These are phyloP conservation scores for Fonsecaea pedrosoi DNA, from an alignment of 2,329 filamentous ascomycete genomes.

Conservation along the genomic window DNA sequence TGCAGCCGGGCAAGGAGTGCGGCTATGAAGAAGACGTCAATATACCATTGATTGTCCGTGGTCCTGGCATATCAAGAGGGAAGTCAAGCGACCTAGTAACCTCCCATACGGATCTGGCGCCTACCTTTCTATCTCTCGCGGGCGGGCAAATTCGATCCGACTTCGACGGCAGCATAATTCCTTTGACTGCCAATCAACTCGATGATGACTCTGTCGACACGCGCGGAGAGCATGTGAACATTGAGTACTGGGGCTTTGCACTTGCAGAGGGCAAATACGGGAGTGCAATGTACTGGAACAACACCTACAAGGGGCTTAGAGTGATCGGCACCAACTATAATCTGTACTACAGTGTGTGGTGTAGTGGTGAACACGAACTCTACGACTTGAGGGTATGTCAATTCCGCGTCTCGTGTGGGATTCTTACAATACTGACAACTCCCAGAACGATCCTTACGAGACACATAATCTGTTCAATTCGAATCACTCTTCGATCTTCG, in stretches of 20 bases:
- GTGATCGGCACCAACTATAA: constrained; percentile 47
- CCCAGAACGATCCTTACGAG: constrained; percentile 48
- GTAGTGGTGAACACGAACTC: constrained; percentile 50
- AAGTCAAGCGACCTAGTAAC: constrained; percentile 57
- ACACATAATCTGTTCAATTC: constrained; percentile 43
- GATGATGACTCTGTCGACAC: constrained; percentile 31
- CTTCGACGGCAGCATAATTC: constrained; percentile 65
- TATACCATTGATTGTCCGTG: constrained; percentile 65
- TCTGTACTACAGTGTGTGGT: constrained; percentile 52
- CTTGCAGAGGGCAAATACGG: constrained; percentile 45
- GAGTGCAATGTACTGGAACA: constrained; percentile 31
- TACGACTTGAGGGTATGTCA: constrained; percentile 47
- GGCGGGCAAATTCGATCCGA: constrained; percentile 49
- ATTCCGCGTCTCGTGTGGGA: not conserved
- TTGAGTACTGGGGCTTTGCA: constrained; percentile 63
- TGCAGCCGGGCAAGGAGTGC: constrained; percentile 65
- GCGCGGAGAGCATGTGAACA: constrained; percentile 62
- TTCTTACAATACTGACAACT: not conserved
- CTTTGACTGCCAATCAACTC: constrained; percentile 42
- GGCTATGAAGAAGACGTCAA: constrained; percentile 67
- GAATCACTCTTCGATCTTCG: constrained; percentile 18
- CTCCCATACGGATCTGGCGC: constrained; percentile 69
- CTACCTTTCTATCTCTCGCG: constrained; percentile 59
- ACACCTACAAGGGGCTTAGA: constrained; percentile 50
- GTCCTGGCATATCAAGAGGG: constrained; percentile 60